Evolutionary conservation across 108 stramenopile species (phyloP), one percentile per base, ranked within the genome.

Genomic region (Fistulifera pelliculosa): DNA sequence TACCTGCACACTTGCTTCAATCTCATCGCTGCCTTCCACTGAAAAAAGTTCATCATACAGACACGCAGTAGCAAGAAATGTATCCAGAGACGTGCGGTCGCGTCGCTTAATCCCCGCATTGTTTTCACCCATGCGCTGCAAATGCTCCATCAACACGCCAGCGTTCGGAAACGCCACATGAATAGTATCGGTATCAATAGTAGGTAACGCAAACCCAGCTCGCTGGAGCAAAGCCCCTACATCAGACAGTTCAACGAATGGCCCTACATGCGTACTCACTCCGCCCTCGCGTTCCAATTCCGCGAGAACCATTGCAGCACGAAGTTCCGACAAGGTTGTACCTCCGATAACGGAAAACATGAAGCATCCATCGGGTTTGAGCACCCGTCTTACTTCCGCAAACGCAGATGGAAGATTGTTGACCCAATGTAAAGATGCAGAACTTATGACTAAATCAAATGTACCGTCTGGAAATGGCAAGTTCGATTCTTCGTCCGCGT

Each of bases 361-460:
- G 59, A 99, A 85, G 49, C 93, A 94, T 1, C 98, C 98, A 62
- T 99, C 95, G 0, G 98, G 97, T 69, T 96, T 94, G 7, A 99
- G 62, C 0, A 86, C 83, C 24, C 92, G 68, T 57, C 67, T 56
- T 3, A 38, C 27, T 63, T 96, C 90, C 12, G 42, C 42, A 28
- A 98, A 71, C 23, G 91, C 39, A 38, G 60, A 44, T 11, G 93
- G 93, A 10, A 99, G 65, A 62, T 98, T 91, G 58, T 97, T 97
- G 42, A 95, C 71, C 97, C 97, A 99, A 58, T 99, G 97, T 55
- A 99, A 58, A 2, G 77, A 40, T 58, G 86, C 70, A 38, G 73
- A 83, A 57, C 87, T 93, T 25, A 96, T 67, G 21, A 96, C 95
- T 2, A 96, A 55, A 67, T 99, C 99, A 72, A 97, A 96, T 15